A percentile compares a stretch with the other conserved stretches of the same genome.
Conservation (phyloP, 1,284 basidiomycete species). For the Phylloboletellus chloephorus region DNA sequence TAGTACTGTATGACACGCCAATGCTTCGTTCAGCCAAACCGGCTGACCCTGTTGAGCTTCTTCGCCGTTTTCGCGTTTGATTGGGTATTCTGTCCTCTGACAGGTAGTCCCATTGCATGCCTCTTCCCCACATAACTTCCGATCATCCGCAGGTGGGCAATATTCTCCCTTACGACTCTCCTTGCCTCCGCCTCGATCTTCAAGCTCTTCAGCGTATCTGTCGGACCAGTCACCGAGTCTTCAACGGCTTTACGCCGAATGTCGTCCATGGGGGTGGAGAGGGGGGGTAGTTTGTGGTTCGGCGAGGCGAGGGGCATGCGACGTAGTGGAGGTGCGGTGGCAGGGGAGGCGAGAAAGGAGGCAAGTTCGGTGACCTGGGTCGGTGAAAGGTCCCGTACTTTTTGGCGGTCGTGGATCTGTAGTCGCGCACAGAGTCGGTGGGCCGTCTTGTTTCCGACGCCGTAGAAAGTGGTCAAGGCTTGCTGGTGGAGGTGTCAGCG, state of each 20-base stretch:
- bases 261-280: conserved; percentile 40
- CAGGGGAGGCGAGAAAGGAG: conserved; percentile 83
- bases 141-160: conserved; percentile 85
- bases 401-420: conserved; percentile 77
- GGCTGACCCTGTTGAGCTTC: conserved; percentile 72
- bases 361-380: conserved; percentile 79
- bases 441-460: conserved; percentile 70
- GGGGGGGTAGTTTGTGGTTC: conserved; percentile 44
- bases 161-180: conserved; percentile 78
- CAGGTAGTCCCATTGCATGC: conserved; percentile 85
- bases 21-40: conserved; percentile 34
- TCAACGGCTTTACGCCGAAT: conserved; percentile 30
- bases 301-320: conserved; percentile 58
- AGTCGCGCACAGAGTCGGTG: conserved; percentile 82
- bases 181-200: conserved; percentile 80
- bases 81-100: conserved; percentile 86
- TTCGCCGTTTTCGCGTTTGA: conserved; percentile 81
- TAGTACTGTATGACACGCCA: conserved; percentile 13
- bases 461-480: conserved; percentile 81
- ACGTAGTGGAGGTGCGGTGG: conserved; percentile 57
- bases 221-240: conserved; percentile 22
- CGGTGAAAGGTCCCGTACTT: conserved; percentile 71
- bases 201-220: conserved; percentile 64
- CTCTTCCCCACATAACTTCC: conserved; percentile 83
- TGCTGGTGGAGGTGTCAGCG: conserved; percentile 46